Evolutionary conservation across 768 basidiomycete species (phyloP).

Genomic region (Calocybe gangraenosa): DNA sequence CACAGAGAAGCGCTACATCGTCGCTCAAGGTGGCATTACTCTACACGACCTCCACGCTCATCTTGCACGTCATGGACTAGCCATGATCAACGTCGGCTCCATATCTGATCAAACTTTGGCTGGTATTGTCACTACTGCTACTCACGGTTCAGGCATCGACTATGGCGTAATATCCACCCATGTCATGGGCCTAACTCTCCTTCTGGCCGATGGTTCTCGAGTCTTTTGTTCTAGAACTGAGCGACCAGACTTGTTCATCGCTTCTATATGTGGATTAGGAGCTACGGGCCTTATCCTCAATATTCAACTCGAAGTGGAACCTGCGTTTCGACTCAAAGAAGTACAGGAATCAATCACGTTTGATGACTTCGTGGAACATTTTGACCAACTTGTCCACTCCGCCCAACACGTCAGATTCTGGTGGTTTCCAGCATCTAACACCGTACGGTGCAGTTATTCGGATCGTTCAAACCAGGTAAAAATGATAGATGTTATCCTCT

Average conservation of each 20-base stretch:
- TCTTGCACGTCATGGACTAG: conserved; percentile 65
- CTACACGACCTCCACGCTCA: conserved; percentile 68
- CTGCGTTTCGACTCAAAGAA: conserved; percentile 79
- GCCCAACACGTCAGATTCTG: conserved; percentile 90
- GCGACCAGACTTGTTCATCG: conserved; percentile 75
- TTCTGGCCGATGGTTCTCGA: conserved; percentile 72
- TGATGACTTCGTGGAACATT: conserved; percentile 49
- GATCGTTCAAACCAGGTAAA: conserved; percentile 76
- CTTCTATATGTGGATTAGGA: conserved; percentile 89
- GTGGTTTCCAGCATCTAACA: conserved; percentile 88
- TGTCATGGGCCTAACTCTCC: conserved; percentile 69
- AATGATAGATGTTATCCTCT: conserved; percentile 12
- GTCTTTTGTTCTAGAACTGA: conserved; percentile 63
- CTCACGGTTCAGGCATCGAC: conserved; percentile 84
- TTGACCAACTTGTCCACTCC: conserved; percentile 54
- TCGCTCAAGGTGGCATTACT: conserved; percentile 75
- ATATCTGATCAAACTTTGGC: conserved; percentile 96
- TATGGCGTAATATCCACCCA: conserved; percentile 81
- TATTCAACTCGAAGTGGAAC: conserved; percentile 75
- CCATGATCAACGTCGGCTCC: conserved; percentile 90
- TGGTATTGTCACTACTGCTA: conserved; percentile 90
- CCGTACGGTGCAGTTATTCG: conserved; percentile 66
- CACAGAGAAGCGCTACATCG: conserved; percentile 57
- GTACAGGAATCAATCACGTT: conserved; percentile 58
- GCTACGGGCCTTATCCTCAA: conserved; percentile 83